Conservation (phyloP, 805 yeast genomes). For the Myxozyma monticola region DNA sequence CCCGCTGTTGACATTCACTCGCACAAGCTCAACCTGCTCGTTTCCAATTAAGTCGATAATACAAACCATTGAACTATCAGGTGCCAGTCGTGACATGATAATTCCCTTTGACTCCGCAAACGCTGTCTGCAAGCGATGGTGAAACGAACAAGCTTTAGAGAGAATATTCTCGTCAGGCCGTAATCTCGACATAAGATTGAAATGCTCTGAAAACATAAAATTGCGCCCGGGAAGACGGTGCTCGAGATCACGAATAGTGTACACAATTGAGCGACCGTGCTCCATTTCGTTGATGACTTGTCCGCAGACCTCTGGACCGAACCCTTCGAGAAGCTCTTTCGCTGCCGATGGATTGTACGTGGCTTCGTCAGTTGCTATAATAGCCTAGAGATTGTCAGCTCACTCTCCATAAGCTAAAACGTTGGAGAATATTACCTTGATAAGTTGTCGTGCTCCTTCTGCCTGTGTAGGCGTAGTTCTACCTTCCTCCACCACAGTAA, state of each 20-base stretch:
- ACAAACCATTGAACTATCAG: constrained; percentile 63
- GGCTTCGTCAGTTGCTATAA: constrained; percentile 56
- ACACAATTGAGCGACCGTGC: constrained; percentile 44
- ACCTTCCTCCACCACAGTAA: background rate
- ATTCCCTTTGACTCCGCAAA: constrained; percentile 53
- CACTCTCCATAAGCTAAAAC: background rate
- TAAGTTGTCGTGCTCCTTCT: constrained; percentile 28
- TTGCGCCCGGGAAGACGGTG: constrained; percentile 48
- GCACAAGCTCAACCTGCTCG: constrained; percentile 45
- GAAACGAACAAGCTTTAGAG: constrained; percentile 49
- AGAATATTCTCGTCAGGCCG: constrained; percentile 46
- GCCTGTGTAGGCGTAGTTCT: background rate
- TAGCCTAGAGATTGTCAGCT: constrained; percentile 44
- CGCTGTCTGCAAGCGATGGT: constrained; percentile 45
- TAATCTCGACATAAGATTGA: constrained; percentile 44
- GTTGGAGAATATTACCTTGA: constrained; percentile 25
- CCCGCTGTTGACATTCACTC: constrained; percentile 54
- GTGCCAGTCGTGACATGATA: constrained; percentile 53
- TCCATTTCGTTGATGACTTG: constrained; percentile 55
- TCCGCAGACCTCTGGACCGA: constrained; percentile 50
- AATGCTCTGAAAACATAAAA: constrained; percentile 58
- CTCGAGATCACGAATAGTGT: constrained; percentile 37
- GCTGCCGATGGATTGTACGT: constrained; percentile 51
- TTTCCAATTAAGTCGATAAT: constrained; percentile 56
- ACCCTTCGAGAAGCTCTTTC: constrained; percentile 46